These are phyloP conservation scores for Blastosporella zonata DNA, from an alignment of 1,284 basidiomycete species.

Conservation along the genomic window DNA sequence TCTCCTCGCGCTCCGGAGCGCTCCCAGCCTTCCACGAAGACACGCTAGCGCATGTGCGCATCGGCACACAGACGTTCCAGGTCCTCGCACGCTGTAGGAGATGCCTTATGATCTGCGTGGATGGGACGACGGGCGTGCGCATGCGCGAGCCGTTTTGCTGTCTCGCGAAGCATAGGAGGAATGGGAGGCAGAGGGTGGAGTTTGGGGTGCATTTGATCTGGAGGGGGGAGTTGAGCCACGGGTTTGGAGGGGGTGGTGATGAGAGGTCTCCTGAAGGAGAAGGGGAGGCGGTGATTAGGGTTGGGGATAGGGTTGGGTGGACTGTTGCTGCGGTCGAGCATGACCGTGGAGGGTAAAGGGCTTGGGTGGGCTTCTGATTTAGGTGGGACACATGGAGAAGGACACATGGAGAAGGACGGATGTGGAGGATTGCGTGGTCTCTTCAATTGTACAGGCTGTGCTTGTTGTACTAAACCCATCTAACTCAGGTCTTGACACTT, in stretches of 20 bases:
- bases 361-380: too few species aligned
- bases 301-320: conserved; percentile 12
- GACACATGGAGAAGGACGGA: too few species aligned
- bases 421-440: too few species aligned
- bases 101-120: conserved; percentile 18
- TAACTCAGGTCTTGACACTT: too few species aligned
- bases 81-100: conserved; percentile 15
- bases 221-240: conserved; percentile 10
- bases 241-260: neutral
- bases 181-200: conserved; percentile 14
- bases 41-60: conserved; percentile 9
- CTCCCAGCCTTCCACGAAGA: conserved; percentile 15
- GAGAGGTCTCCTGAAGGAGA: too few species aligned
- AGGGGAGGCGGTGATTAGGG: conserved; percentile 4
- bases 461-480: too few species aligned
- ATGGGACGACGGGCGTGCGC: conserved; percentile 11
- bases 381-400: too few species aligned
- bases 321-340: too few species aligned
- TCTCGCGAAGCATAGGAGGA: conserved; percentile 14
- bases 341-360: too few species aligned
- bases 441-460: too few species aligned
- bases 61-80: conserved; percentile 16
- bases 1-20: neutral
- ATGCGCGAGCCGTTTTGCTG: conserved; percentile 18
- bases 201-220: conserved; percentile 18